Evolutionary conservation across 2,329 filamentous ascomycete species (phyloP).

Genomic region (Cladosporium oxysporum): DNA sequence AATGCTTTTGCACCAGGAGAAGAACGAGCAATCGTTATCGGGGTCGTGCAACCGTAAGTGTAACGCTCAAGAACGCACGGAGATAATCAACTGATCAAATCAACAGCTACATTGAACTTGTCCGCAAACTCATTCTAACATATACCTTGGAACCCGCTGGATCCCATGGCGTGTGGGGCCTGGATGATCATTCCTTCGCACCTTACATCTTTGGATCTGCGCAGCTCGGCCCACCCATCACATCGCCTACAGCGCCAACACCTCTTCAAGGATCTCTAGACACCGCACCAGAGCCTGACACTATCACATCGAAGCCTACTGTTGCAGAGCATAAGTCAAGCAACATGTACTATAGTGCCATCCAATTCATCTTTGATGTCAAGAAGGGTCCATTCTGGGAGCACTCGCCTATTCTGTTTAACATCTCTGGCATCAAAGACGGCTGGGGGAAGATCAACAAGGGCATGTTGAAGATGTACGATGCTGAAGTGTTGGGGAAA

Average conservation of each 20-base stretch:
- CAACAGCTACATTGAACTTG: conserved; percentile 71
- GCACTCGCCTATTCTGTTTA: conserved; percentile 90
- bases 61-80: conserved; percentile 8
- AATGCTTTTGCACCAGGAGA: conserved; percentile 70
- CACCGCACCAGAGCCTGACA: conserved; percentile 66
- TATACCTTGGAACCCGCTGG: conserved; percentile 95
- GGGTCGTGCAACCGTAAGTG: conserved; percentile 77
- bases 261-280: conserved; percentile 77
- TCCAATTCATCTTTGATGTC: conserved; percentile 96
- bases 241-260: conserved; percentile 57
- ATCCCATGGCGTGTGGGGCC: conserved; percentile 94
- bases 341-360: conserved; percentile 86
- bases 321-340: conserved; percentile 44
- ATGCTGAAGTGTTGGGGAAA: conserved; percentile 92
- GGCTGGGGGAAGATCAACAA: conserved; percentile 98
- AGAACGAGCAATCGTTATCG: conserved; percentile 79
- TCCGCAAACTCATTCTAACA: conserved; percentile 79
- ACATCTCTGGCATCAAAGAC: conserved; percentile 83
- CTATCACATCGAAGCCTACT: conserved; percentile 54
- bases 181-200: conserved; percentile 95
- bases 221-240: conserved; percentile 78
- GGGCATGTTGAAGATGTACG: conserved; percentile 99
- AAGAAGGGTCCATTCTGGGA: conserved; percentile 94
- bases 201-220: conserved; percentile 95
- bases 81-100: not conserved